Evolutionary conservation across 257 asterid genomes (phyloP).

Genomic region (Mentha longifolia): DNA sequence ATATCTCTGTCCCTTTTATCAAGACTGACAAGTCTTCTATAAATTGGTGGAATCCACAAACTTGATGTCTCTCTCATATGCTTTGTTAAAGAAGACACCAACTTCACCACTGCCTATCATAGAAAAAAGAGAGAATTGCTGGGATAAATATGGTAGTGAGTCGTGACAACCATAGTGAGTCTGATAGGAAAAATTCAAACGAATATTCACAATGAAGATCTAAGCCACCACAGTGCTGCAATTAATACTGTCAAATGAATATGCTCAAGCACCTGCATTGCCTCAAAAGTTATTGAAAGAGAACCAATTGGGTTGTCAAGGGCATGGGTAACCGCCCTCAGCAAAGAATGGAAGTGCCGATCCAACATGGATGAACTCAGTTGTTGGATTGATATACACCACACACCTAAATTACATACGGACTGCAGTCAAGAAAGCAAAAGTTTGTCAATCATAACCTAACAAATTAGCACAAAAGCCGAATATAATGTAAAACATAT

Average conservation of each 20-base stretch:
- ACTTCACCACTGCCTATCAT: constrained; percentile 73
- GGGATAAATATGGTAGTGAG: constrained; percentile 19
- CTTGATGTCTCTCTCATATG: constrained; percentile 64
- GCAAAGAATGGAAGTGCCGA: constrained; percentile 52
- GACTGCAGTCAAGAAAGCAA: constrained; percentile 54
- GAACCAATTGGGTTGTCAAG: constrained; percentile 86
- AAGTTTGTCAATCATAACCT: constrained; percentile 30
- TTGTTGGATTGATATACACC: constrained; percentile 88
- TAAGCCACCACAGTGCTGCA: constrained; percentile 1
- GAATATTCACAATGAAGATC: constrained; percentile 13
- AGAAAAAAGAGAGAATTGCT: constrained; percentile 22
- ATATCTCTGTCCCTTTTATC: constrained; percentile 83
- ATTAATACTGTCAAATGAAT: constrained; percentile 11
- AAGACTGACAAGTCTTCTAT: constrained; percentile 75
- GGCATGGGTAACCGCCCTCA: constrained; percentile 65
- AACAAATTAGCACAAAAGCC: constrained; percentile 23
- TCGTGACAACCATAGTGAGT: constrained; percentile 11
- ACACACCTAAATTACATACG: constrained; percentile 75
- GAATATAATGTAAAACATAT: constrained; percentile 1
- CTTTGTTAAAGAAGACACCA: constrained; percentile 52
- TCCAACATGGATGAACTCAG: constrained; percentile 50
- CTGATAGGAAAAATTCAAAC: background rate
- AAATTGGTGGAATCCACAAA: constrained; percentile 76
- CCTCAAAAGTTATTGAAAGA: constrained; percentile 78
- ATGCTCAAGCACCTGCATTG: constrained; percentile 64